Evolutionary conservation across 1,139 yeast genomes (phyloP), one percentile per base, ranked within the genome.

Genomic region (Hyphopichia pseudoburtonii): DNA sequence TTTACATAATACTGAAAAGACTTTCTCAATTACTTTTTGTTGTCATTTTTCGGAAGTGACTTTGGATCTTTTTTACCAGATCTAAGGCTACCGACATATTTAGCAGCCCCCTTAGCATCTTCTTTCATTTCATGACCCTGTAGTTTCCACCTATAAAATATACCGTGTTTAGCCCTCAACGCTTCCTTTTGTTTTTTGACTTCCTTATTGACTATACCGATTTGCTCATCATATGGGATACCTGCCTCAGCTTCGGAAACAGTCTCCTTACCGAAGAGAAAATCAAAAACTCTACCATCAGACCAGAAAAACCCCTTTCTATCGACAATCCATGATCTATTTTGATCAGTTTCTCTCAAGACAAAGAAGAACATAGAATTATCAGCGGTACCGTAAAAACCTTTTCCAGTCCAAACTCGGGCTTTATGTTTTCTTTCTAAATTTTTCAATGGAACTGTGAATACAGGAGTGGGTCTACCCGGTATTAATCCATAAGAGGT

Each of bases 271-370:
- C 95, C 94, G 51, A 87, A 84, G 21, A 87, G 53, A 39, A 79
- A 77, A 59, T 87, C 96, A 61, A 82, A 84, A 2, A 87, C 85
- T 41, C 95, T 70, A 6, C 95, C 96, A 57, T 87, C 95, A 24
- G 92, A 88, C 95, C 95, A 87, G 63, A 86, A 87, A 70, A 67
- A 86, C 14, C 95, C 95, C 51, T 80, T 82, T 46, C 96, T 70
- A 56, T 87, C 95, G 17, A 86, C 82, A 15, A 86, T 68, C 89
- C 92, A 86, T 33, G 84, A 87, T 34, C 76, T 67, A 35, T 66
- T 64, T 7, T 46, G 42, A 15, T 52, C 48, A 3, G 53, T 40
- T 51, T 86, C 92, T 56, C 76, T 80, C 44, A 87, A 61, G 30
- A 84, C 76, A 56, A 86, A 85, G 67, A 83, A 82, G 57, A 86